These are phyloP conservation scores for Aegilops sharonensis DNA, from an alignment of 176 grass and related monocot genomes.

Conservation along the genomic window DNA sequence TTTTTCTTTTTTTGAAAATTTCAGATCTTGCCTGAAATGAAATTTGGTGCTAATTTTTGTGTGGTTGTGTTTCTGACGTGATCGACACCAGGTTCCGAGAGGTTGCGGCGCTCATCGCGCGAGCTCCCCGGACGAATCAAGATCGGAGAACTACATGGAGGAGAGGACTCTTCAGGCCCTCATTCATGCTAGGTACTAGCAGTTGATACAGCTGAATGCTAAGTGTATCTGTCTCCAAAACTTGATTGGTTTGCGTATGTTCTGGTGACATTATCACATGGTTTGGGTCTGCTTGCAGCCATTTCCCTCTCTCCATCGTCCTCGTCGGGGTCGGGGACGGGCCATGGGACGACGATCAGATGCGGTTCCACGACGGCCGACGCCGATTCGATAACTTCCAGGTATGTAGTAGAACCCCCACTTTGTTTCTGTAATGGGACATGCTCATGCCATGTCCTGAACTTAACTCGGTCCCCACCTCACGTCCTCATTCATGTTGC, in stretches of 20 bases:
- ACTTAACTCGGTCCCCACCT: background rate
- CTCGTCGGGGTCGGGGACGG: slow-evolving; percentile 58
- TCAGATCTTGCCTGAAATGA: background rate
- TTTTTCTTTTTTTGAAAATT: background rate
- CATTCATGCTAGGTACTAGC: slow-evolving; percentile 16
- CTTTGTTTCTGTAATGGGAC: background rate
- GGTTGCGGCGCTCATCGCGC: background rate
- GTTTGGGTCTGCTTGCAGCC: slow-evolving; percentile 7
- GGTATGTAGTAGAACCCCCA: background rate
- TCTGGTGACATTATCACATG: background rate
- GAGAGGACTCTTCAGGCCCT: slow-evolving; percentile 38
- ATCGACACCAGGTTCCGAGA: background rate
- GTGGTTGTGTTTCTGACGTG: background rate
- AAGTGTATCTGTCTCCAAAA: background rate
- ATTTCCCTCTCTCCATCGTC: slow-evolving; percentile 55
- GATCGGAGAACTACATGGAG: slow-evolving; percentile 32
- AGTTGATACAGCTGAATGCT: background rate
- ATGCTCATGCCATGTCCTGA: background rate
- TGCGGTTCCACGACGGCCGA: slow-evolving; percentile 15
- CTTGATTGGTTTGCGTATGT: background rate
- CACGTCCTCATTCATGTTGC: background rate
- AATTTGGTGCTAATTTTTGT: background rate
- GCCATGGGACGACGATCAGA: slow-evolving; percentile 43
- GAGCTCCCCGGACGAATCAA: background rate
- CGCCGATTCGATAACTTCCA: slow-evolving; percentile 55